phyloP scores from a whole-genome alignment of 208 protist species.

The Ichthyophonus hoferi region DNA sequence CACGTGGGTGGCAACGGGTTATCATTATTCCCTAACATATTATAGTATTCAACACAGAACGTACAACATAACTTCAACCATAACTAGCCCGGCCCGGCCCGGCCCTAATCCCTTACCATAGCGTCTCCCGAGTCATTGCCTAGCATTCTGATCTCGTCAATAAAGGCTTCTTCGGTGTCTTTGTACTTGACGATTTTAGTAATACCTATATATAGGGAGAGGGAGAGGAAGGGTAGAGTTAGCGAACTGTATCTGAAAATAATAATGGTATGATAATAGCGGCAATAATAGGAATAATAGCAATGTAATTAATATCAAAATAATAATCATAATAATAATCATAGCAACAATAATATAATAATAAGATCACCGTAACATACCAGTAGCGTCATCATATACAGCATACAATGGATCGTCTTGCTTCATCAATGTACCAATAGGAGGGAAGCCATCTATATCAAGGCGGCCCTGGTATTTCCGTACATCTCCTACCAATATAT shows the following conservation, averaged over 20 bases:
- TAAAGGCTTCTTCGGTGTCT: conserved; percentile 36
- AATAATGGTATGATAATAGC: no score
- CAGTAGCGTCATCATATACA: conserved; percentile 3
- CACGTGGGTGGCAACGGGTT: no score
- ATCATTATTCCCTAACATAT: no score
- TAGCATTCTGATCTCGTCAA: conserved; percentile 61
- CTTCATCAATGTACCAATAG: conserved; percentile 45
- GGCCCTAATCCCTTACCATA: no score
- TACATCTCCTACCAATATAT: background rate
- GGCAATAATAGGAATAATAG: background rate
- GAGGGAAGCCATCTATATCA: conserved; percentile 49
- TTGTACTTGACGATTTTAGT: conserved; percentile 47
- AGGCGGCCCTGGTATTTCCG: background rate
- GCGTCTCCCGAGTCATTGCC: conserved; percentile 15
- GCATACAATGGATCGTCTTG: conserved; percentile 20
- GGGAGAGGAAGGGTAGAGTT: background rate
- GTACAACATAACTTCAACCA: no score
- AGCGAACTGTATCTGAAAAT: background rate
- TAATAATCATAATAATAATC: no score
- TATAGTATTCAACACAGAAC: no score
- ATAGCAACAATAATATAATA: no score
- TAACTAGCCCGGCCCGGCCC: no score
- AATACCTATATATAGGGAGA: background rate
- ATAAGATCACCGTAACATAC: no score
- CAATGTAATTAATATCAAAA: background rate